Evolutionary conservation across 2,329 filamentous ascomycete species (phyloP).

Genomic region (Penicillium fuscoglaucum): DNA sequence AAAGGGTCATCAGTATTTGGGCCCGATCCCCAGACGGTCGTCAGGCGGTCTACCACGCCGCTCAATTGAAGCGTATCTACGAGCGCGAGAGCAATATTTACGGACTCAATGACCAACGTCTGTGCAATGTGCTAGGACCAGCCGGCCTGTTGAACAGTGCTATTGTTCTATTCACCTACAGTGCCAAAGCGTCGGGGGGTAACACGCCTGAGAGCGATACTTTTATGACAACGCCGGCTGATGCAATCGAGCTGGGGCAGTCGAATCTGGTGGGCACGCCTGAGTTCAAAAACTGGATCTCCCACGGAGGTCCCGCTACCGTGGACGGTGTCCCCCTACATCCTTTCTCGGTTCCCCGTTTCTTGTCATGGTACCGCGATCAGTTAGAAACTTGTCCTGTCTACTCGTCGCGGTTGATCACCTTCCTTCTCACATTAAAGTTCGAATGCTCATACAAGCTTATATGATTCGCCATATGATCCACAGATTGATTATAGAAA

Average conservation of each 20-base stretch:
- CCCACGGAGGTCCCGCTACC: background rate
- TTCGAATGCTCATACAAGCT: background rate
- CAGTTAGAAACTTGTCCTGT: background rate
- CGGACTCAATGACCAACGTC: background rate
- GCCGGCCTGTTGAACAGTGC: background rate
- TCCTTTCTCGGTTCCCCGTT: background rate
- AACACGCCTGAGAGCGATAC: background rate
- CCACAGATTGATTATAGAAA: background rate
- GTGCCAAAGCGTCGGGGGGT: background rate
- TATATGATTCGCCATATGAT: background rate
- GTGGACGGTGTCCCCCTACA: background rate
- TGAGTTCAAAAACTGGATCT: background rate
- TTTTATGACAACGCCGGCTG: background rate
- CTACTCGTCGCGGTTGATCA: background rate
- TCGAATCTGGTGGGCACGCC: background rate
- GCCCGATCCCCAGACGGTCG: background rate
- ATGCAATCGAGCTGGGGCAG: background rate
- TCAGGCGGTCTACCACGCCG: background rate
- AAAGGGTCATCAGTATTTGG: background rate
- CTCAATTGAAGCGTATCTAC: background rate
- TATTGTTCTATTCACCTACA: background rate
- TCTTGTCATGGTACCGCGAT: background rate
- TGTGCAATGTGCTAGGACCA: background rate
- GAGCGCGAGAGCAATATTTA: background rate
- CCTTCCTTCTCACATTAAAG: background rate